A percentile compares a stretch with the other conserved stretches of the same genome.
These are phyloP conservation scores for Pulveroboletus sp. DNA, from an alignment of 768 basidiomycete genomes.

Conservation along the genomic window DNA sequence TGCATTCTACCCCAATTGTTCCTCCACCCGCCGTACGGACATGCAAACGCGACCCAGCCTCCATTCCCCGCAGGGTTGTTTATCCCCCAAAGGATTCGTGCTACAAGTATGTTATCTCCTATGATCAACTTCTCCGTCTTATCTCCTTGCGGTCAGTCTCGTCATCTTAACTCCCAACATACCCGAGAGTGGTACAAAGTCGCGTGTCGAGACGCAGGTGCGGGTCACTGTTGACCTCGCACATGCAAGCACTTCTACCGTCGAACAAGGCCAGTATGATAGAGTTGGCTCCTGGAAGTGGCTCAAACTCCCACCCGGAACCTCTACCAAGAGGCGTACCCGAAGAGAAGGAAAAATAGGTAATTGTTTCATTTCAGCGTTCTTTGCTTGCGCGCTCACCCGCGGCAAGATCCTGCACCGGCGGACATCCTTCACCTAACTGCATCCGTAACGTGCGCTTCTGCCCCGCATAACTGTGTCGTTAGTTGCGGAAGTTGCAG, in stretches of 20 bases:
- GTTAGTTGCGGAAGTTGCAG: slow-evolving; percentile 87
- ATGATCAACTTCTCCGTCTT: slow-evolving; percentile 10
- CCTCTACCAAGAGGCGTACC: slow-evolving; percentile 80
- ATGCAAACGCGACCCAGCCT: slow-evolving; percentile 52
- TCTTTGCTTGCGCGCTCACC: slow-evolving; percentile 17
- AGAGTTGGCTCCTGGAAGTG: slow-evolving; percentile 90
- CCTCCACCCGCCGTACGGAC: slow-evolving; percentile 63
- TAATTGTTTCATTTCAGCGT: slow-evolving; percentile 28
- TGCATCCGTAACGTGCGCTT: slow-evolving; percentile 77
- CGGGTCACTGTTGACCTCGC: slow-evolving; percentile 80
- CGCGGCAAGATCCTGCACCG: slow-evolving; percentile 53
- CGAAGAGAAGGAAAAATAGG: slow-evolving; percentile 84
- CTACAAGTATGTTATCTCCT: slow-evolving; percentile 54
- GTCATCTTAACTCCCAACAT: slow-evolving; percentile 83
- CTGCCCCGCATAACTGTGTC: slow-evolving; percentile 73
- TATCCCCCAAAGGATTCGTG: slow-evolving; percentile 73
- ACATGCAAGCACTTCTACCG: slow-evolving; percentile 56
- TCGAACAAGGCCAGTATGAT: slow-evolving; percentile 65
- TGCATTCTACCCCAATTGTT: slow-evolving; percentile 56
- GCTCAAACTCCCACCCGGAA: slow-evolving; percentile 76
- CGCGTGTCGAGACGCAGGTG: slow-evolving; percentile 93
- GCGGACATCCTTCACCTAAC: slow-evolving; percentile 72
- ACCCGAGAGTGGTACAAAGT: slow-evolving; percentile 81
- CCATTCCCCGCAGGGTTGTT: slow-evolving; percentile 57
- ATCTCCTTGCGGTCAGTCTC: slow-evolving; percentile 45